Conservation (phyloP, 2,329 filamentous ascomycete genomes). For the Fusarium haematococcum region DNA sequence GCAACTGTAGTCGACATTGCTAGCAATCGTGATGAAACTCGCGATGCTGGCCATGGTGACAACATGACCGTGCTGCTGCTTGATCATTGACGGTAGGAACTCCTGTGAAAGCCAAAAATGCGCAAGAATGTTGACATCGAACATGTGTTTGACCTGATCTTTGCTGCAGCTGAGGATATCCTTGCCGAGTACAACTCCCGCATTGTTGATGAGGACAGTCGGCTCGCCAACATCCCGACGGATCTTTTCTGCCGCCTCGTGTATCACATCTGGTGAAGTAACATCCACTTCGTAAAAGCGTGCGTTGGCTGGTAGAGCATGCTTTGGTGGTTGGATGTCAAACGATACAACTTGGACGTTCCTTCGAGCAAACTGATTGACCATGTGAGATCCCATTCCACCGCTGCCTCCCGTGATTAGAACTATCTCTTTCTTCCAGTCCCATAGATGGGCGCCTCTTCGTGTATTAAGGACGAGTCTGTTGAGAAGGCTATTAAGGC, state of each 20-base stretch:
- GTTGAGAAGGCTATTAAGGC: background rate
- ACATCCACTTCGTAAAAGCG: slow-evolving; percentile 23
- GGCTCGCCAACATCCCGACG: slow-evolving; percentile 20
- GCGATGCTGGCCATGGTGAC: slow-evolving; percentile 75
- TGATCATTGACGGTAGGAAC: slow-evolving; percentile 72
- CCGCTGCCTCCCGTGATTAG: slow-evolving; percentile 23
- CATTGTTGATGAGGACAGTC: slow-evolving; percentile 31
- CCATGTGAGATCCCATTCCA: slow-evolving; percentile 53
- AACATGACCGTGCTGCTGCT: slow-evolving; percentile 73
- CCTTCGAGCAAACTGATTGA: slow-evolving; percentile 31
- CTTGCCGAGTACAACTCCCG: slow-evolving; percentile 9
- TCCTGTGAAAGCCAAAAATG: slow-evolving; percentile 71
- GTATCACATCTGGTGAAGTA: slow-evolving; percentile 10
- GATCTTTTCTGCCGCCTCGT: slow-evolving; percentile 8
- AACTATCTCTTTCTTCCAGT: slow-evolving; percentile 16
- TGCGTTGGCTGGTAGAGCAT: background rate
- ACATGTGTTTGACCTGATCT: slow-evolving; percentile 5
- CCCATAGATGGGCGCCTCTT: background rate
- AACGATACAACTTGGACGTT: slow-evolving; percentile 15
- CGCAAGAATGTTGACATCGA: slow-evolving; percentile 73
- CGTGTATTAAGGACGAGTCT: background rate
- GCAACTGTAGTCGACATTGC: slow-evolving; percentile 72
- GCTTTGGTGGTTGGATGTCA: slow-evolving; percentile 5
- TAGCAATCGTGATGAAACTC: slow-evolving; percentile 66
- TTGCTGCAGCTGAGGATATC: background rate